phyloP scores from a whole-genome alignment of 2,329 filamentous ascomycete species.

The Curvularia sp. region DNA sequence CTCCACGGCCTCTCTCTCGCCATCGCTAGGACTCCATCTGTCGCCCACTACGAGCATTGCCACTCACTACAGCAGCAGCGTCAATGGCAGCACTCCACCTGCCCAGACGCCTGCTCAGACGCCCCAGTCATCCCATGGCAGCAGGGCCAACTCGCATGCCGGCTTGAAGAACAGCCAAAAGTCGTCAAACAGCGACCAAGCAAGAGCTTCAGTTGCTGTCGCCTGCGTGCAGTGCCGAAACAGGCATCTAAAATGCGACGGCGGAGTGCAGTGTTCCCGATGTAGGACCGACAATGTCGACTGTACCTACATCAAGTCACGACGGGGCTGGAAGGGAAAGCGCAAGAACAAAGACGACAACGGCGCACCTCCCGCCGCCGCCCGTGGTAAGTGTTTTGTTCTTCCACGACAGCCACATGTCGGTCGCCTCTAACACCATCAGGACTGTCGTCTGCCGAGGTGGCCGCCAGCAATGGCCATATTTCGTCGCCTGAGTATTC shows the following conservation, averaged over 20 bases:
- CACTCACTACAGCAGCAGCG: slow-evolving; percentile 38
- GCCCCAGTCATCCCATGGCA: slow-evolving; percentile 36
- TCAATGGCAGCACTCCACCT: slow-evolving; percentile 40
- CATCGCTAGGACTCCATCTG: slow-evolving; percentile 38
- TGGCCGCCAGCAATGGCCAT: slow-evolving; percentile 30
- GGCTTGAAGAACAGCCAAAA: slow-evolving; percentile 33
- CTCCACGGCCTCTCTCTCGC: slow-evolving; percentile 31
- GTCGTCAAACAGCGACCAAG: slow-evolving; percentile 25
- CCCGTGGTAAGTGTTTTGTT: slow-evolving; percentile 32
- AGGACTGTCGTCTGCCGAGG: slow-evolving; percentile 22
- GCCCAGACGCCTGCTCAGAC: slow-evolving; percentile 43
- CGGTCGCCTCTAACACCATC: slow-evolving; percentile 3
- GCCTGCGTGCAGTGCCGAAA: slow-evolving; percentile 62
- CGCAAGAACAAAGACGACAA: slow-evolving; percentile 49
- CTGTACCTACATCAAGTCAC: slow-evolving; percentile 61
- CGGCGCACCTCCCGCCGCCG: slow-evolving; percentile 28
- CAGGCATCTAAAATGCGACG: slow-evolving; percentile 63
- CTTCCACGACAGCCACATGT: not conserved
- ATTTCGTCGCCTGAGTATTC: slow-evolving; percentile 44
- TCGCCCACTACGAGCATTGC: slow-evolving; percentile 43
- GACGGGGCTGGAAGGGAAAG: slow-evolving; percentile 59
- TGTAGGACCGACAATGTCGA: slow-evolving; percentile 55
- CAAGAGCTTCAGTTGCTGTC: slow-evolving; percentile 49
- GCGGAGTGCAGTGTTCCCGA: slow-evolving; percentile 57
- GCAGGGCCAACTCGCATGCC: slow-evolving; percentile 27